phyloP scores from a whole-genome alignment of 192 early-diverging fungal genomes.

The Linnemannia zychae region DNA sequence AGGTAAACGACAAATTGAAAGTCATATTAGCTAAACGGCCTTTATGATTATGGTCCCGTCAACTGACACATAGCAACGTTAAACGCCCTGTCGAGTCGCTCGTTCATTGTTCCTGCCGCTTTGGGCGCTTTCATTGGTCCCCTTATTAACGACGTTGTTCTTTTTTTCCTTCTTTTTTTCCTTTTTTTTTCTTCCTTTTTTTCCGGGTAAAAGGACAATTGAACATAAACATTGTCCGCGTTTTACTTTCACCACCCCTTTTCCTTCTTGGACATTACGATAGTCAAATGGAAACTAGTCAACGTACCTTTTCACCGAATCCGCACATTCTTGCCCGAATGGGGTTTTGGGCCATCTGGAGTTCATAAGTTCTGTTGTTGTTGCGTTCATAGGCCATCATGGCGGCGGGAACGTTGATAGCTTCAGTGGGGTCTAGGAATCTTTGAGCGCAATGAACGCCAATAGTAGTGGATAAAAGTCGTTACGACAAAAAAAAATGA shows the following conservation, averaged over 20 bases:
- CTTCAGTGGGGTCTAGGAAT: not conserved
- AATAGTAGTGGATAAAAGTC: not conserved
- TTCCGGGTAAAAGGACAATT: too few species aligned
- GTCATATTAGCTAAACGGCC: not conserved
- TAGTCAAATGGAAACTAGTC: not conserved
- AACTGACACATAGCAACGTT: not conserved
- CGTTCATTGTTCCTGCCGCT: too few species aligned
- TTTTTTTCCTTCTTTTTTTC: not conserved
- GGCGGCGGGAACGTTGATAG: not conserved
- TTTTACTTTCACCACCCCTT: too few species aligned
- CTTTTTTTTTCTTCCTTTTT: not conserved
- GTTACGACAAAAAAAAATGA: not conserved
- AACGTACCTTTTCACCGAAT: constrained; percentile 72
- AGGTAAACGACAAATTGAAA: not conserved
- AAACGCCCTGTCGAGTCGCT: not conserved
- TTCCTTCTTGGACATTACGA: too few species aligned
- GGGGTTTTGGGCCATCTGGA: constrained; percentile 80
- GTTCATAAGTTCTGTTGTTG: constrained; percentile 58
- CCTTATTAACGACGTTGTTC: not conserved
- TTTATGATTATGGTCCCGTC: not conserved
- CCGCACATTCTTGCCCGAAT: constrained; percentile 82
- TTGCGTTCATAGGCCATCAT: not conserved
- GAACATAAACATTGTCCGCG: too few species aligned
- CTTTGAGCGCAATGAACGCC: not conserved
- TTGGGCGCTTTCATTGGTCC: not conserved